phyloP scores from a whole-genome alignment of 805 yeast species.

The Candida awuae region DNA sequence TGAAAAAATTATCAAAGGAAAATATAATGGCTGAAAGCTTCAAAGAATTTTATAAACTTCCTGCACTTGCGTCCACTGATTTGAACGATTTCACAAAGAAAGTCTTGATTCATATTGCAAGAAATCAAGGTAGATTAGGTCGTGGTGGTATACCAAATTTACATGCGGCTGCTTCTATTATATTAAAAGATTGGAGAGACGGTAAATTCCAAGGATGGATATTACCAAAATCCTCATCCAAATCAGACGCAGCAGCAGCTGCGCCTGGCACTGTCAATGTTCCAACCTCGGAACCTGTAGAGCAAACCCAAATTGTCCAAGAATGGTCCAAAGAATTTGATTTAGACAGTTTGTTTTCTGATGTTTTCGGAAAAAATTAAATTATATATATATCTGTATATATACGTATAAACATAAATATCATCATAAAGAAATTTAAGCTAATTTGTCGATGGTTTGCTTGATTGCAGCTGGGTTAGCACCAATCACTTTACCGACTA shows the following conservation, averaged over 20 bases:
- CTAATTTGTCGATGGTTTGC: slow-evolving; percentile 37
- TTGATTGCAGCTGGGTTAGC: slow-evolving; percentile 84
- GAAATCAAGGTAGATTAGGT: slow-evolving; percentile 85
- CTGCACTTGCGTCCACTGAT: slow-evolving; percentile 66
- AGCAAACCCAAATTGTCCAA: slow-evolving; percentile 71
- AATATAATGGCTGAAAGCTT: slow-evolving; percentile 72
- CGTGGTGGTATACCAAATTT: slow-evolving; percentile 91
- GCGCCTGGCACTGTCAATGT: no score
- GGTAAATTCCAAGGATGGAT: slow-evolving; percentile 93
- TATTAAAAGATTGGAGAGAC: slow-evolving; percentile 94
- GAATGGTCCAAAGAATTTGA: slow-evolving; percentile 94
- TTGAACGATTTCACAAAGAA: slow-evolving; percentile 76
- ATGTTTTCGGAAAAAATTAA: slow-evolving; percentile 22
- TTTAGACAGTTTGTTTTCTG: slow-evolving; percentile 68
- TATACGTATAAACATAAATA: not conserved
- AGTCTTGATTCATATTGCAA: slow-evolving; percentile 84
- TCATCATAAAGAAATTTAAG: slow-evolving; percentile 15
- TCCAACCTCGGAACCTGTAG: slow-evolving; percentile 35
- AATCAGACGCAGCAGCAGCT: slow-evolving; percentile 29
- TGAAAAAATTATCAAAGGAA: slow-evolving; percentile 68
- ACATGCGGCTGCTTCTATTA: slow-evolving; percentile 72
- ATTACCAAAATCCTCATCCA: slow-evolving; percentile 45
- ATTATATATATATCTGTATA: not conserved
- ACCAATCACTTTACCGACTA: slow-evolving; percentile 75
- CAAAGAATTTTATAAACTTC: slow-evolving; percentile 65